Percentiles rank a stretch among this genome's conserved stretches.
Conservation (phyloP, 306 rosid species). For the Rosa persica region DNA sequence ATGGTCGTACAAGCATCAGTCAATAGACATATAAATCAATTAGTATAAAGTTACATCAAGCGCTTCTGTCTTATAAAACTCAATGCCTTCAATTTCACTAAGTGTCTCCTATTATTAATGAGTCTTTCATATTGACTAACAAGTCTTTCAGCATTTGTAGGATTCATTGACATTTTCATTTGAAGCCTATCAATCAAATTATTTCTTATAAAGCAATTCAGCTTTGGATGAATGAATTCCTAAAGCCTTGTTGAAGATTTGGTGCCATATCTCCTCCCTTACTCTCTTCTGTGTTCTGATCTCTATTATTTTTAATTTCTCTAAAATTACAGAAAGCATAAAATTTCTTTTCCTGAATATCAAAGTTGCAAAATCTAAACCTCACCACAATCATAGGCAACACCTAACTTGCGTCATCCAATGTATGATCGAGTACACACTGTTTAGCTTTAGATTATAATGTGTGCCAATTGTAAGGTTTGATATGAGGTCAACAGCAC, state of each 20-base stretch:
- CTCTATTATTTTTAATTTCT: no score
- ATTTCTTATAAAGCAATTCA: neutral
- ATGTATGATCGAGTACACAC: no score
- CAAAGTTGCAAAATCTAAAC: no score
- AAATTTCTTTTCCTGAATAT: no score
- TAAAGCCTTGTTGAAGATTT: neutral
- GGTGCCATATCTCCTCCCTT: neutral
- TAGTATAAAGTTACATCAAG: neutral
- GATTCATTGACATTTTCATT: neutral
- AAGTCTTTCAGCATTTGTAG: neutral
- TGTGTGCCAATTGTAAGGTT: neutral
- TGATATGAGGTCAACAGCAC: neutral
- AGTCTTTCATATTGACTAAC: neutral
- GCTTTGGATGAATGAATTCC: neutral
- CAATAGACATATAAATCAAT: neutral
- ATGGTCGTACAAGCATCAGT: neutral
- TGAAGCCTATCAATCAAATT: neutral
- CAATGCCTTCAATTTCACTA: neutral
- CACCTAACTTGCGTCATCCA: no score
- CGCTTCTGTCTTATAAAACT: neutral
- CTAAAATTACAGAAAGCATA: no score
- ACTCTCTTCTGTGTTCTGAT: neutral
- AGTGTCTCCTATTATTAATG: neutral
- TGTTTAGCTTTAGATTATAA: neutral
- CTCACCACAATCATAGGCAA: no score